Base-by-base conservation (phyloP, 2,329 filamentous ascomycete species). In the Curvularia sp. region DNA sequence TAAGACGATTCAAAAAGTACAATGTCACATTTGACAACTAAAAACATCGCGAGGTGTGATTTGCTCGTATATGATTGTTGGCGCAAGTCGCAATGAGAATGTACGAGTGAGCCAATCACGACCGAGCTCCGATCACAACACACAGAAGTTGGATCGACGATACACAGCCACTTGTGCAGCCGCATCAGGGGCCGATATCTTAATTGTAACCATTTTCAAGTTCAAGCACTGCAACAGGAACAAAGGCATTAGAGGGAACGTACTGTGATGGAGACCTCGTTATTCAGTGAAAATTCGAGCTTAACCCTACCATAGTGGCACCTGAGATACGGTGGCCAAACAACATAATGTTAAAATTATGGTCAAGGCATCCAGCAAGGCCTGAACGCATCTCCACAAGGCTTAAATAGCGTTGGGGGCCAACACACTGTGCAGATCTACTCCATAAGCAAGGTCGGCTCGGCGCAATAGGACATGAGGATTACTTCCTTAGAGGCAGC, bases 81-180 rank as follows among this genome's bases (percentile, higher is more conserved):
- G 32, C n/a, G 19, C n/a, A 36, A 3, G n/a, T 28, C 21, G 10
- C 21, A 15, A 38, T 54, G 34, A 42, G 34, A 27, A 36, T 45
- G 43, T 57, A 57, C 55, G 55, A 57, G 45, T 8, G 21, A 38
- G 38, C 55, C 55, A 57, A 53, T 57, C 55, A 57, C 27, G 45
- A 15, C 12, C 13, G 12, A 46, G 45, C 21, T 30, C 34, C n/a
- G 15, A 41, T 19, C 19, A n/a, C 42, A 12, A 41, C 27, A n/a
- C 34, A 30, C 30, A 42, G 15, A 53, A 18, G 13, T 12, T 19
- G 23, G 32, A 15, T 7, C 19, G 18, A 27, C 12, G 21, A 13
- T 45, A 28, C 48, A 42, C 28, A 38, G 45, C 43, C 38, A 10
- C 43, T 12, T 49, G 5, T 8, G 19, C 21, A 48, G 49, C 21